Conservation (phyloP, 768 basidiomycete species). For the Hericium alpestre region DNA sequence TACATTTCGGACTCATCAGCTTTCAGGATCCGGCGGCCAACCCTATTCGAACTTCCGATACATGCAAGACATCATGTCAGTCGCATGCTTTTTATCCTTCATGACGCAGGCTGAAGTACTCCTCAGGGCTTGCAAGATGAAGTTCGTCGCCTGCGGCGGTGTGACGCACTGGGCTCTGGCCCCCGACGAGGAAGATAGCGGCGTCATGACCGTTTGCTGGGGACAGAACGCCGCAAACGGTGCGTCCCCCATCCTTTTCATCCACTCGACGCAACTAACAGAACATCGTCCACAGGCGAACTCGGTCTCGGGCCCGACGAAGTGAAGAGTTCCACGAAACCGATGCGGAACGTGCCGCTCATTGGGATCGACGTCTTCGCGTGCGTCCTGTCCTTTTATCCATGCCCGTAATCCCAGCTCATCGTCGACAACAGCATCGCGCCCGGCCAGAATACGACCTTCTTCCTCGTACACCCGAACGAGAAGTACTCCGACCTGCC, state of each 20-base stretch:
- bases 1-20: conserved; percentile 3
- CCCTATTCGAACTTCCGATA: conserved; percentile 81
- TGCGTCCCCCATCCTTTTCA: conserved; percentile 16
- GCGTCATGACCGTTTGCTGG: conserved; percentile 72
- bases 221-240: conserved; percentile 84
- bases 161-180: conserved; percentile 81
- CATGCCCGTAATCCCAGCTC: neutral
- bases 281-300: conserved; percentile 37
- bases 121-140: conserved; percentile 68
- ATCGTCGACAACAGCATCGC: conserved; percentile 44
- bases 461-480: conserved; percentile 70
- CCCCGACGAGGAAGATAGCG: conserved; percentile 59
- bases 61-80: conserved; percentile 79
- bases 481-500: conserved; percentile 69
- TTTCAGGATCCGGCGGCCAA: conserved; percentile 74
- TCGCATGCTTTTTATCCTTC: neutral
- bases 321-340: conserved; percentile 82
- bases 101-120: neutral
- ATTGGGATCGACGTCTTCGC: conserved; percentile 70
- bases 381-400: conserved; percentile 29
- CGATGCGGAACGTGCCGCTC: conserved; percentile 58
- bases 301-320: conserved; percentile 72
- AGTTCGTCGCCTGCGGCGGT: conserved; percentile 63
- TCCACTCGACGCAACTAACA: neutral
- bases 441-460: conserved; percentile 77